phyloP scores from a whole-genome alignment of 108 stramenopile species.

The Aurantiochytrium sp. region DNA sequence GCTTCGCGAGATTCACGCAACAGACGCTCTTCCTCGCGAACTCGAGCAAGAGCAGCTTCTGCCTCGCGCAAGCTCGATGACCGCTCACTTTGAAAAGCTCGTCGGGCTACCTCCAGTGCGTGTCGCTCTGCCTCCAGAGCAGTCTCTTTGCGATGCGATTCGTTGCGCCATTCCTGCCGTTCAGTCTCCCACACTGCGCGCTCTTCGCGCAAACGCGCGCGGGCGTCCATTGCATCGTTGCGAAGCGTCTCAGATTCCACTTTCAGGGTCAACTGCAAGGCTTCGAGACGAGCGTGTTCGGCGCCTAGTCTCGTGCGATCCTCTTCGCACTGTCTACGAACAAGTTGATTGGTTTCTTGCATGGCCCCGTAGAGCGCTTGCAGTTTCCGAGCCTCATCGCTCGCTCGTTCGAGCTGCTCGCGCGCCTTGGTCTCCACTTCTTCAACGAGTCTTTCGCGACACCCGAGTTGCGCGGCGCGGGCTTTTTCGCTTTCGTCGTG shows the following conservation, averaged over 20 bases:
- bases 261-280: background rate
- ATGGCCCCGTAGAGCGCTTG: background rate
- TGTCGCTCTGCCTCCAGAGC: background rate
- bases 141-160: background rate
- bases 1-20: conserved; percentile 4
- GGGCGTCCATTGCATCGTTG: background rate
- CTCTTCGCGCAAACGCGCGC: background rate
- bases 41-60: background rate
- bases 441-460: background rate
- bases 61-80: background rate
- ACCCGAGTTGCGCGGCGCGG: background rate
- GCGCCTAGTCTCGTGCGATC: background rate
- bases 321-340: background rate
- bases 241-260: background rate
- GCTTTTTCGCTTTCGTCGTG: background rate
- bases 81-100: background rate
- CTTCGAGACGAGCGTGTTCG: background rate
- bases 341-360: background rate
- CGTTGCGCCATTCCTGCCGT: background rate
- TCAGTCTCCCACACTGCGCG: background rate
- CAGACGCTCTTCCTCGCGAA: background rate
- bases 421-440: background rate
- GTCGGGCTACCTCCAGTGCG: background rate
- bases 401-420: background rate
- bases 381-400: background rate